These are phyloP conservation scores for Lentithecium fluviatile DNA, from an alignment of 495 filamentous ascomycete genomes.

Conservation along the genomic window DNA sequence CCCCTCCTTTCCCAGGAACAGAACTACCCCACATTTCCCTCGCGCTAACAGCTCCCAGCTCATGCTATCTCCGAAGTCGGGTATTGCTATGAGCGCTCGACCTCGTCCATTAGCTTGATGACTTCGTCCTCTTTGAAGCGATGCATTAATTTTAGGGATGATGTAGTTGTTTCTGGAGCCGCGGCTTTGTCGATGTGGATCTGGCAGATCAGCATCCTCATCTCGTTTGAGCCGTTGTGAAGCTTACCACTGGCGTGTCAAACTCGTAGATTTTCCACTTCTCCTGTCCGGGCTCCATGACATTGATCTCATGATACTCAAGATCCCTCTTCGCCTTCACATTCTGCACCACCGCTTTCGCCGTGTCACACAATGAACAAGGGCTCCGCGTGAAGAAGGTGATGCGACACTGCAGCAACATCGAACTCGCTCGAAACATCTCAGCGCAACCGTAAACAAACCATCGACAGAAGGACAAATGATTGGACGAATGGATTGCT, in stretches of 20 bases:
- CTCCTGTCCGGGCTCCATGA: constrained; percentile 64
- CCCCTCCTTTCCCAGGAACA: constrained; percentile 8
- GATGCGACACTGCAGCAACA: constrained; percentile 55
- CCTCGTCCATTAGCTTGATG: constrained; percentile 65
- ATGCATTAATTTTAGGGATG: constrained; percentile 80
- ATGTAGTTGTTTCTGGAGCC: constrained; percentile 50
- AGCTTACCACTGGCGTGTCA: constrained; percentile 76
- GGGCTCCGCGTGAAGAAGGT: constrained; percentile 79
- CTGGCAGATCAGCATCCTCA: constrained; percentile 43
- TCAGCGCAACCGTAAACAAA: background rate
- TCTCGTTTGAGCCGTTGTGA: background rate
- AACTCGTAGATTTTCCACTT: constrained; percentile 85
- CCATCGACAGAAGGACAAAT: no score
- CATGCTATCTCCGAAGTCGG: background rate
- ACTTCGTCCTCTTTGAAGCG: constrained; percentile 71
- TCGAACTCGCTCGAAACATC: constrained; percentile 30
- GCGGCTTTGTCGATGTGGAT: constrained; percentile 58
- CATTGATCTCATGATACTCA: constrained; percentile 75
- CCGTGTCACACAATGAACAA: constrained; percentile 77
- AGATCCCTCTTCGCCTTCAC: constrained; percentile 69
- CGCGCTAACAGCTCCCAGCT: constrained; percentile 10
- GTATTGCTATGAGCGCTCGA: constrained; percentile 36
- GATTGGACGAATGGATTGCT: no score
- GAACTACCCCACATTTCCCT: constrained; percentile 19
- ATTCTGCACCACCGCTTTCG: constrained; percentile 67